Conservation (phyloP, 106 monocot species). For the Acorus gramineus region DNA sequence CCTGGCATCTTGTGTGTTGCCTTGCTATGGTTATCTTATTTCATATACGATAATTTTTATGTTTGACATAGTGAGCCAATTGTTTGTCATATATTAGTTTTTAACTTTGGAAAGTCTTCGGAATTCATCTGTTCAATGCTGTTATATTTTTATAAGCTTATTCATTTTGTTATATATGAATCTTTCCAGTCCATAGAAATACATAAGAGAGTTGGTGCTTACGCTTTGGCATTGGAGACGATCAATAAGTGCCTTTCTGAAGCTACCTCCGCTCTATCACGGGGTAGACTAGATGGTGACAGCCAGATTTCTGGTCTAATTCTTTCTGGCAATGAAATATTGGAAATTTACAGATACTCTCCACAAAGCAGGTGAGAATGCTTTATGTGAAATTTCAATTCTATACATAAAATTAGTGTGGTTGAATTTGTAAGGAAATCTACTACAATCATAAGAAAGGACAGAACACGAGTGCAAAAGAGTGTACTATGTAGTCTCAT, state of each 20-base stretch:
- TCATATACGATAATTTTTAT: no score
- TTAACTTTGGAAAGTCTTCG: neutral
- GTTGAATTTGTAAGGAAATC: no score
- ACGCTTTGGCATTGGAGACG: conserved; percentile 73
- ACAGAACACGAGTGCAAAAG: no score
- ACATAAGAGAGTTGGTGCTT: conserved; percentile 97
- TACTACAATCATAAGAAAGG: no score
- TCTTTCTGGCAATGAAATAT: conserved; percentile 75
- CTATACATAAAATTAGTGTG: no score
- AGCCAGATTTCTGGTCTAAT: conserved; percentile 68
- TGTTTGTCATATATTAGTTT: no score
- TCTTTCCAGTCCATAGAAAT: conserved; percentile 76
- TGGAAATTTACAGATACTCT: conserved; percentile 67
- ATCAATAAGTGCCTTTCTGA: conserved; percentile 95
- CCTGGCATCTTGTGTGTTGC: neutral
- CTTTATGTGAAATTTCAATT: neutral
- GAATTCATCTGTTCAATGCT: neutral
- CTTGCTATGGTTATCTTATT: neutral
- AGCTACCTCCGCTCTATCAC: conserved; percentile 76
- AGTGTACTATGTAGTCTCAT: no score
- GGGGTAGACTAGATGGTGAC: conserved; percentile 80
- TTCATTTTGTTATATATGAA: conserved; percentile 9
- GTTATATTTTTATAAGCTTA: neutral
- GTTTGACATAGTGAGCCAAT: no score
- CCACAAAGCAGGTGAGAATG: conserved; percentile 50